Percentiles rank a stretch among this genome's conserved stretches.
Conservation (phyloP, 2,329 filamentous ascomycete species). For the Lecanoromycetidae sp. region DNA sequence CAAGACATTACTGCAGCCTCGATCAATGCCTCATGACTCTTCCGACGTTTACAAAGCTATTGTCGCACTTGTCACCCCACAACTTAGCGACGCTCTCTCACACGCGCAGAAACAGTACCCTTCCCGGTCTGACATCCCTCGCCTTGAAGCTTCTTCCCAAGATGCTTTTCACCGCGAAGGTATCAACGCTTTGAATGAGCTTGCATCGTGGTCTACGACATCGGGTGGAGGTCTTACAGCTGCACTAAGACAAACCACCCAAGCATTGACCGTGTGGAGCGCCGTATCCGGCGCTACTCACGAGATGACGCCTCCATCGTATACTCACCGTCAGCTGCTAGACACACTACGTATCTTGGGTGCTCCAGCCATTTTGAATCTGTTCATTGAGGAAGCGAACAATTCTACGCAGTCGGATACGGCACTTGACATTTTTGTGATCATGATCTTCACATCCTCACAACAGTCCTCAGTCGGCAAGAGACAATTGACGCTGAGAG, state of each 20-base stretch:
- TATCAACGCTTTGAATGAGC: constrained; percentile 35
- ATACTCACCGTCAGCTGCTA: constrained; percentile 44
- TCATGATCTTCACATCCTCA: constrained; percentile 32
- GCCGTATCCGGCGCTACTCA: constrained; percentile 33
- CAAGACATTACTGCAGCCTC: constrained; percentile 44
- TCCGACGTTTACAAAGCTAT: constrained; percentile 50
- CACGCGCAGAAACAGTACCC: constrained; percentile 39
- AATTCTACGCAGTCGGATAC: constrained; percentile 21
- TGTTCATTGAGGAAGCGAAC: constrained; percentile 18
- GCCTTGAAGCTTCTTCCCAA: constrained; percentile 38
- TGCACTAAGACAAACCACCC: constrained; percentile 39
- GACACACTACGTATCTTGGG: constrained; percentile 32
- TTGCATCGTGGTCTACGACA: constrained; percentile 41
- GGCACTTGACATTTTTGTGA: constrained; percentile 33
- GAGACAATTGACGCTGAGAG: constrained; percentile 29
- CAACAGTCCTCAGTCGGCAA: constrained; percentile 12
- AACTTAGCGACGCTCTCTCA: constrained; percentile 40
- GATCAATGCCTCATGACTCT: constrained; percentile 46
- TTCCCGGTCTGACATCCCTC: constrained; percentile 38
- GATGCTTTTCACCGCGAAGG: constrained; percentile 40
- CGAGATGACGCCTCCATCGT: constrained; percentile 41
- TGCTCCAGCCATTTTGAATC: constrained; percentile 28
- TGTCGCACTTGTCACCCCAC: constrained; percentile 42
- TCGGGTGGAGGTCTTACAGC: constrained; percentile 35
- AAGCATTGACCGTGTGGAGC: constrained; percentile 43